A percentile compares a stretch with the other conserved stretches of the same genome.
phyloP scores from a whole-genome alignment of 2,329 filamentous ascomycete genomes.

The Arthrobotrys sinensis region DNA sequence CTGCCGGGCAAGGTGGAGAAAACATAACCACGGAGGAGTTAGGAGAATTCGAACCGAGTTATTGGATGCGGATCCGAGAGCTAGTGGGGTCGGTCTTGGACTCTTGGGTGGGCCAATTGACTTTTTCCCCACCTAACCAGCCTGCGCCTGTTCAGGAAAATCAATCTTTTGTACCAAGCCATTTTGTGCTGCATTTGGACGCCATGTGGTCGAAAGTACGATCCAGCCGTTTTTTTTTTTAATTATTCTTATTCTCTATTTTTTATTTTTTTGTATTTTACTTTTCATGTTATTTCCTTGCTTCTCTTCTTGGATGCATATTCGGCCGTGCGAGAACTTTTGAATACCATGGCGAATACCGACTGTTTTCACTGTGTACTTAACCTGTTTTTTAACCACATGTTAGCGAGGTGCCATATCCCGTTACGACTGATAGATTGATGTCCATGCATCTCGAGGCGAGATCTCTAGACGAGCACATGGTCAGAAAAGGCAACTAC shows the following conservation, averaged over 20 bases:
- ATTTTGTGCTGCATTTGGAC: constrained; percentile 37
- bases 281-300: neutral
- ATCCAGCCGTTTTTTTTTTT: constrained; percentile 44
- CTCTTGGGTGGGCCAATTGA: constrained; percentile 29
- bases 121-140: constrained; percentile 46
- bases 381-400: neutral
- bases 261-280: too few species aligned
- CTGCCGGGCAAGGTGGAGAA: constrained; percentile 45
- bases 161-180: constrained; percentile 35
- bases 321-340: constrained; percentile 5
- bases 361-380: neutral
- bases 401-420: constrained; percentile 2
- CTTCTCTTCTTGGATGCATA: constrained; percentile 5
- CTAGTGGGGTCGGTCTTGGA: constrained; percentile 45
- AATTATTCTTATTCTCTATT: constrained; percentile 1
- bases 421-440: constrained; percentile 16
- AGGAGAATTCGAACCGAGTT: constrained; percentile 61
- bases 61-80: constrained; percentile 59
- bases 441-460: constrained; percentile 17
- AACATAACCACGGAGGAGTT: constrained; percentile 53
- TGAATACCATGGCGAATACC: constrained; percentile 4
- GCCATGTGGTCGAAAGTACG: constrained; percentile 35
- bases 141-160: constrained; percentile 30
- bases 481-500: constrained; percentile 11
- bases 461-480: constrained; percentile 13